Conservation (phyloP, 164 flowering plant species). For the Piper betle region DNA sequence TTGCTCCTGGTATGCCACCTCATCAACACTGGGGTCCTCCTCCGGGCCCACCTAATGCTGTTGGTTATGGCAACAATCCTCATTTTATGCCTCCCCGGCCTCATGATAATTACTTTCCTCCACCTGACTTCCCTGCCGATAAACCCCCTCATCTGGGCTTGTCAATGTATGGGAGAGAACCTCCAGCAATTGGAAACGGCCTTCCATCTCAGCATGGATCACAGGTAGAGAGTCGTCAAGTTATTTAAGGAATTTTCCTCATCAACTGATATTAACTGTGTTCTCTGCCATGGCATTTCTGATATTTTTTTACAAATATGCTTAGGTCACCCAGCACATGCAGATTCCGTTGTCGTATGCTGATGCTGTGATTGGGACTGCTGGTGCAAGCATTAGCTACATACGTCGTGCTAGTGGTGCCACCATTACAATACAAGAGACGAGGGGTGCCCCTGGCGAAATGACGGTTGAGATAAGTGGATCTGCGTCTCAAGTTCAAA, state of each 20-base stretch:
- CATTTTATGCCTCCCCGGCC: slow-evolving; percentile 79
- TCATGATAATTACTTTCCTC: slow-evolving; percentile 65
- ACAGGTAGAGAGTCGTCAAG: slow-evolving; percentile 31
- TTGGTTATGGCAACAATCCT: slow-evolving; percentile 51
- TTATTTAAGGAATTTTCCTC: no score
- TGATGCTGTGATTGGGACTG: slow-evolving; percentile 88
- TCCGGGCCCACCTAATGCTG: slow-evolving; percentile 52
- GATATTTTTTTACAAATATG: neutral
- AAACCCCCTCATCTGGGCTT: slow-evolving; percentile 60
- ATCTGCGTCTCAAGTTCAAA: slow-evolving; percentile 45
- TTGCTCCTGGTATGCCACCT: slow-evolving; percentile 35
- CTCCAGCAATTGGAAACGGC: slow-evolving; percentile 27
- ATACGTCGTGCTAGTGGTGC: slow-evolving; percentile 93
- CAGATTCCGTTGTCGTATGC: slow-evolving; percentile 88
- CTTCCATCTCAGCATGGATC: slow-evolving; percentile 12
- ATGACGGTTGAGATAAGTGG: slow-evolving; percentile 59
- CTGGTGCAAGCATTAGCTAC: slow-evolving; percentile 81
- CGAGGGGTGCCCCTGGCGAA: slow-evolving; percentile 72
- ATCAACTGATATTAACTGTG: no score
- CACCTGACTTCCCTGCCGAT: slow-evolving; percentile 63
- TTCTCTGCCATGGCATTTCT: no score
- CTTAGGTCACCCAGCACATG: slow-evolving; percentile 82
- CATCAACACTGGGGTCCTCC: slow-evolving; percentile 83
- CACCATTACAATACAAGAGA: slow-evolving; percentile 76
- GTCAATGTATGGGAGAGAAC: slow-evolving; percentile 79